Conservation (phyloP, 169 alveolate genomes). For the Plasmodium gonderi region DNA sequence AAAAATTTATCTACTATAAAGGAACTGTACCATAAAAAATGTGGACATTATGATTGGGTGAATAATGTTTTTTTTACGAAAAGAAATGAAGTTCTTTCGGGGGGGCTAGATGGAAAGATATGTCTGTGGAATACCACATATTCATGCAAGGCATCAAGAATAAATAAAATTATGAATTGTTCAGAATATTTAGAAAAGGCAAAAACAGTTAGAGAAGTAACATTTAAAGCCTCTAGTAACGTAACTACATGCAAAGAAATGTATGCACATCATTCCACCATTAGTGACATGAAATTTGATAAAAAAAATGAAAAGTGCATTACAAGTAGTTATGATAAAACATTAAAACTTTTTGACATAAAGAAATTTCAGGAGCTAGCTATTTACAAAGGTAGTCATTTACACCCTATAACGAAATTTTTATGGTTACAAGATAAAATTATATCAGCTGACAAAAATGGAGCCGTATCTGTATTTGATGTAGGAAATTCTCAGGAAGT, state of each 20-base stretch:
- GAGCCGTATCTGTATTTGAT: conserved; percentile 48
- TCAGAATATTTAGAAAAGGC: conserved; percentile 71
- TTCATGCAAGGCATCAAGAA: conserved; percentile 39
- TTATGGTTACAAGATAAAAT: conserved; percentile 70
- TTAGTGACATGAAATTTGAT: conserved; percentile 77
- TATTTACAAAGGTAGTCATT: conserved; percentile 59
- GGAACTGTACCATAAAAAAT: conserved; percentile 73
- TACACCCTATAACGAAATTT: conserved; percentile 68
- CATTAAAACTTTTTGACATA: conserved; percentile 71
- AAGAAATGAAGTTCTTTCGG: conserved; percentile 75
- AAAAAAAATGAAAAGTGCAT: conserved; percentile 62
- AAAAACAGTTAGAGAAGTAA: conserved; percentile 45
- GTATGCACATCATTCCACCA: conserved; percentile 72
- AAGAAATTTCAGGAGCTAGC: conserved; percentile 42
- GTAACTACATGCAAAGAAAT: conserved; percentile 66
- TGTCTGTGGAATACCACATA: conserved; percentile 73
- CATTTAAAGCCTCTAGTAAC: conserved; percentile 68
- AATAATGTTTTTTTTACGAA: conserved; percentile 70
- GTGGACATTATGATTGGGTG: conserved; percentile 75
- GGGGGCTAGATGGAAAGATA: conserved; percentile 74
- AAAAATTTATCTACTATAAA: conserved; percentile 38
- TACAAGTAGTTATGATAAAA: conserved; percentile 76
- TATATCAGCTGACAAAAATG: conserved; percentile 73
- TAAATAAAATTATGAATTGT: conserved; percentile 59
- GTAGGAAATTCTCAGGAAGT: conserved; percentile 66